These are phyloP conservation scores for Kwoniella dejecticola DNA, from an alignment of 768 basidiomycete genomes.

Conservation along the genomic window DNA sequence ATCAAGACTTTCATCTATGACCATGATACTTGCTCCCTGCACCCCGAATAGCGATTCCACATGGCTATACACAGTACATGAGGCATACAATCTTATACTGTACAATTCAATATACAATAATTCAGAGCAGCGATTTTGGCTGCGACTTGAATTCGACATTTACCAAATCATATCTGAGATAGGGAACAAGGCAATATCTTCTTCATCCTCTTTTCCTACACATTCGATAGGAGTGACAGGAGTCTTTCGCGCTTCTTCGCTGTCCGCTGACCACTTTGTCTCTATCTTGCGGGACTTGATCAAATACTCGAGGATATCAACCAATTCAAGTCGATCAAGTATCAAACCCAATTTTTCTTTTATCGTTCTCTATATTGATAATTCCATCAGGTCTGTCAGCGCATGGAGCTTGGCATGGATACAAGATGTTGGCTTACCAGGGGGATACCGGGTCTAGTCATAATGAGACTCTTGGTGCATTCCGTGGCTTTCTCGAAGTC, in stretches of 20 bases:
- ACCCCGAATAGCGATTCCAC: no score
- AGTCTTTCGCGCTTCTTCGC: neutral
- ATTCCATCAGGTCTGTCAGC: neutral
- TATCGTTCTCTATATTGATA: constrained; percentile 22
- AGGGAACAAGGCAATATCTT: constrained; percentile 15
- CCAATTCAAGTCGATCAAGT: constrained; percentile 44
- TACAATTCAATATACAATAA: no score
- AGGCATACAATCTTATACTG: no score
- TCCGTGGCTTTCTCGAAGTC: constrained; percentile 33
- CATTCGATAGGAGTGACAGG: constrained; percentile 16
- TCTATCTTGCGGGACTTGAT: constrained; percentile 11
- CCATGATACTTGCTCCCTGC: no score
- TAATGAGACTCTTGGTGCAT: constrained; percentile 27
- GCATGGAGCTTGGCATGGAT: neutral
- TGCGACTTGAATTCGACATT: no score
- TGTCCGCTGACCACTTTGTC: neutral
- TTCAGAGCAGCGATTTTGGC: no score
- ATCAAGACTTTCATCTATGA: no score
- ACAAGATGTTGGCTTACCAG: constrained; percentile 49
- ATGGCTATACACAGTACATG: no score
- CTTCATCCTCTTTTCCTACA: constrained; percentile 20
- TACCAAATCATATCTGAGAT: no score
- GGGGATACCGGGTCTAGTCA: constrained; percentile 39
- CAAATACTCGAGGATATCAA: constrained; percentile 42
- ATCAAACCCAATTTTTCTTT: constrained; percentile 22